A percentile compares a stretch with the other conserved stretches of the same genome.
Evolutionary conservation across 495 filamentous ascomycete genomes (phyloP).

Genomic region (Xylaria telfairii): DNA sequence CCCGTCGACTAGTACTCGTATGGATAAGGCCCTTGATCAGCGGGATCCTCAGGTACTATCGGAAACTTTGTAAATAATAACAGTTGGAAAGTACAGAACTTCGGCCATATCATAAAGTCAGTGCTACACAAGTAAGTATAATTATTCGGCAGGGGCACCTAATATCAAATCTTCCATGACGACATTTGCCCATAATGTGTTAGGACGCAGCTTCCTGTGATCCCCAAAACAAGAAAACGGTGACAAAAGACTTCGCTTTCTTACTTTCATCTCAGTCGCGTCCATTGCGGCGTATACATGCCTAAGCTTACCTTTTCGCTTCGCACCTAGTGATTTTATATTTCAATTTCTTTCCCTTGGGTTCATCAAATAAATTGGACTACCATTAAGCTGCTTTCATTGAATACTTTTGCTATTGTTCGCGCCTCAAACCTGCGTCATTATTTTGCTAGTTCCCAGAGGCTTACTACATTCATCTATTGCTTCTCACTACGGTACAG

Average conservation of each 20-base stretch:
- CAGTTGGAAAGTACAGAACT: not conserved
- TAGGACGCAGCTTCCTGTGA: constrained; percentile 1
- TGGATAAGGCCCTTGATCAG: not conserved
- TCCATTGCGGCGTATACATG: not conserved
- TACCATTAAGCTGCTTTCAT: not conserved
- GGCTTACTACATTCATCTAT: too few relatives aligned
- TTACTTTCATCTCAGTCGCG: not conserved
- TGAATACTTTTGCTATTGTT: not conserved
- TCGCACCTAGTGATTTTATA: not conserved
- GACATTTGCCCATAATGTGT: not conserved
- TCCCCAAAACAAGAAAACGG: not conserved
- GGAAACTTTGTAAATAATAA: not conserved
- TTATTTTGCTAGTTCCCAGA: not conserved
- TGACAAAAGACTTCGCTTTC: not conserved
- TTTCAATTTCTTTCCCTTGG: not conserved
- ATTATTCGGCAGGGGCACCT: constrained; percentile 6
- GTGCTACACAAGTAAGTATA: not conserved
- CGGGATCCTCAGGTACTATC: not conserved
- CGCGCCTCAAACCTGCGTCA: not conserved
- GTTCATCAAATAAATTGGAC: constrained; percentile 2
- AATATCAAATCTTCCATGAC: not conserved
- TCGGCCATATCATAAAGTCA: not conserved
- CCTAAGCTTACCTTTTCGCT: not conserved
- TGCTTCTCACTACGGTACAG: not conserved
- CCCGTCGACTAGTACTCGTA: not conserved